phyloP scores from a whole-genome alignment of 2,329 filamentous ascomycete genomes.

The Parafenestella ontariensis region DNA sequence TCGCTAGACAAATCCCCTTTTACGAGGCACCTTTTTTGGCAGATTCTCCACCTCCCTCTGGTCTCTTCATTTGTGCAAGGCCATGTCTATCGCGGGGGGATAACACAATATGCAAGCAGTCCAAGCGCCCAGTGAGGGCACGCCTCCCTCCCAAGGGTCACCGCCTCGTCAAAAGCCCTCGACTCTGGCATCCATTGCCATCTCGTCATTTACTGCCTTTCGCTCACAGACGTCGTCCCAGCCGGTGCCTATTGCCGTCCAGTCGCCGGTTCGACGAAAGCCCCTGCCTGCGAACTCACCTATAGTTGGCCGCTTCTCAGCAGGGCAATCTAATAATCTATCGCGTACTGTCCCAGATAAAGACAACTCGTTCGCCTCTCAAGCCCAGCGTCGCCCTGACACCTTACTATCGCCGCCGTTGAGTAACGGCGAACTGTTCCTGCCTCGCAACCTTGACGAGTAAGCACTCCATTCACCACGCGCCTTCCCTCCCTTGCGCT shows the following conservation, averaged over 20 bases:
- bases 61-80: conserved; percentile 45
- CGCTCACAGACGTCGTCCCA: conserved; percentile 51
- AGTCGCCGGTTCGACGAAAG: conserved; percentile 59
- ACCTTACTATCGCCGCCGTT: conserved; percentile 41
- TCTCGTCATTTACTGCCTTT: conserved; percentile 55
- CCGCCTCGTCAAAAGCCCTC: conserved; percentile 43
- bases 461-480: conserved; percentile 24
- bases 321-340: conserved; percentile 49
- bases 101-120: conserved; percentile 44
- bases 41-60: conserved; percentile 30
- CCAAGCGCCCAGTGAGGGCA: conserved; percentile 33
- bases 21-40: conserved; percentile 32
- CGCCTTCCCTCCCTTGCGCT: conserved; percentile 15
- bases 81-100: conserved; percentile 37
- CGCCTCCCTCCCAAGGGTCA: conserved; percentile 29
- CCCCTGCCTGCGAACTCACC: conserved; percentile 61
- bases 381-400: conserved; percentile 32
- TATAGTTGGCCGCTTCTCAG: conserved; percentile 53
- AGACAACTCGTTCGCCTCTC: conserved; percentile 31
- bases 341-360: conserved; percentile 16
- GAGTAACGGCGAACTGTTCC: conserved; percentile 43
- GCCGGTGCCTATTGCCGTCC: conserved; percentile 31
- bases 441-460: conserved; percentile 49
- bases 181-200: conserved; percentile 50
- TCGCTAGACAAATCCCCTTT: conserved; percentile 40